Evolutionary conservation across 306 rosid genomes (phyloP), one percentile per base, ranked within the genome.

Genomic region (Datisca glomerata): DNA sequence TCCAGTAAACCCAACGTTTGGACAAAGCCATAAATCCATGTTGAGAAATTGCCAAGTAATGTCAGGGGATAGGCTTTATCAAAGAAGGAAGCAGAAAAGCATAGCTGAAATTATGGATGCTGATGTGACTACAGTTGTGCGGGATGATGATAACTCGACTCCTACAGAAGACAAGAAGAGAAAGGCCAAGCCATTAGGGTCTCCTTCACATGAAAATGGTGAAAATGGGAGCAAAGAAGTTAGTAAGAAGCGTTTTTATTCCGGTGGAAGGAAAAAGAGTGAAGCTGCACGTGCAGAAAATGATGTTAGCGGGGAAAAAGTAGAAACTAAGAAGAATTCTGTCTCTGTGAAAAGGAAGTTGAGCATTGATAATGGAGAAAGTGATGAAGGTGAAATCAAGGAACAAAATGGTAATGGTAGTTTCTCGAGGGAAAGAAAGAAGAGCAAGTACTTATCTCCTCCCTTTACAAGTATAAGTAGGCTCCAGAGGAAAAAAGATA

Each of bases 361-460:
- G 41, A 34, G 14, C 21, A 8, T 18, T 31, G 33, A 23, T 21
- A 21, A 19, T 34, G 7, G 13, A n/a, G 39, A 51, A 35, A 35
- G 21, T 21, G 57, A 46, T 31, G 56, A 60, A 4, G 64, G 40
- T 25, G 62, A 39, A 42, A 50, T 11, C 15, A 49, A 43, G 38
- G 63, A 31, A 18, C 65, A 45, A 53, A 58, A 13, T 31, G 76
- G 56, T 24, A 66, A 52, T 51, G 61, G 62, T 19, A 6, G 20
- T 32, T 47, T 55, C 45, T 41, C 67, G 1, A 71, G 96, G 60
- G 85, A 80, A 55, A 85, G 89, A 51, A 85, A 69, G 79, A 80
- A 48, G 59, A 85, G 96, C 65, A 80, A 72, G 74, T 85, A 85
- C 68, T 63, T 85, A 67, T 85, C 82, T 23, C 89, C 93, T 48